Conservation (phyloP, 169 alveolate genomes). For the Cytauxzoon felis region DNA sequence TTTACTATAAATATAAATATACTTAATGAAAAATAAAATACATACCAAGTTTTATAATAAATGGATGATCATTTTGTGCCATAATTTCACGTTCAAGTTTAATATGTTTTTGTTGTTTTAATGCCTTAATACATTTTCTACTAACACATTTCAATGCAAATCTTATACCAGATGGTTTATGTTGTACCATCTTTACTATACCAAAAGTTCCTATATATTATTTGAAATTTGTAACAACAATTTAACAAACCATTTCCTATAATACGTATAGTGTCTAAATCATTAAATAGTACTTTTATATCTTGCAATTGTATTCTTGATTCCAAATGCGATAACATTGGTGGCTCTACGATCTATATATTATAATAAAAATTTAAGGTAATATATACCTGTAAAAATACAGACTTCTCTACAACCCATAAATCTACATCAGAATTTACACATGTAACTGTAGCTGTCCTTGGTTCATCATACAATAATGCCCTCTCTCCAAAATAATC, state of each 20-base stretch:
- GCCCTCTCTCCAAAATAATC: conserved; percentile 96
- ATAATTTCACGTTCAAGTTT: conserved; percentile 87
- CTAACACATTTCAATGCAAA: conserved; percentile 89
- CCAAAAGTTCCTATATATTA: conserved; percentile 82
- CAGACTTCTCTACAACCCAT: conserved; percentile 86
- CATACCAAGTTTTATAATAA: conserved; percentile 83
- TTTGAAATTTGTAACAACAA: not conserved
- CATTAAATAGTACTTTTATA: conserved; percentile 80
- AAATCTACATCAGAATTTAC: conserved; percentile 64
- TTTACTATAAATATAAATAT: conserved; percentile 74
- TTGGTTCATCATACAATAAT: conserved; percentile 84
- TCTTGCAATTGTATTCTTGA: conserved; percentile 88
- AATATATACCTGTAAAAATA: conserved; percentile 71
- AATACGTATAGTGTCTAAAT: conserved; percentile 70
- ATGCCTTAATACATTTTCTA: conserved; percentile 70
- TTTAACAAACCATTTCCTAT: conserved; percentile 80
- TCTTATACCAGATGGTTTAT: conserved; percentile 74
- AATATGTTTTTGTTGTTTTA: conserved; percentile 82
- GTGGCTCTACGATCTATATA: conserved; percentile 71
- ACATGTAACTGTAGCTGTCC: conserved; percentile 88
- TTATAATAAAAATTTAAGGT: not conserved
- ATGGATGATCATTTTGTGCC: conserved; percentile 93
- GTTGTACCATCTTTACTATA: conserved; percentile 83
- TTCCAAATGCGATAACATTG: conserved; percentile 84
- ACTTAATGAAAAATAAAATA: not conserved